A percentile compares a stretch with the other conserved stretches of the same genome.
Evolutionary conservation across 176 grass and related monocot genomes (phyloP).

Genomic region (Oryza brachyantha): DNA sequence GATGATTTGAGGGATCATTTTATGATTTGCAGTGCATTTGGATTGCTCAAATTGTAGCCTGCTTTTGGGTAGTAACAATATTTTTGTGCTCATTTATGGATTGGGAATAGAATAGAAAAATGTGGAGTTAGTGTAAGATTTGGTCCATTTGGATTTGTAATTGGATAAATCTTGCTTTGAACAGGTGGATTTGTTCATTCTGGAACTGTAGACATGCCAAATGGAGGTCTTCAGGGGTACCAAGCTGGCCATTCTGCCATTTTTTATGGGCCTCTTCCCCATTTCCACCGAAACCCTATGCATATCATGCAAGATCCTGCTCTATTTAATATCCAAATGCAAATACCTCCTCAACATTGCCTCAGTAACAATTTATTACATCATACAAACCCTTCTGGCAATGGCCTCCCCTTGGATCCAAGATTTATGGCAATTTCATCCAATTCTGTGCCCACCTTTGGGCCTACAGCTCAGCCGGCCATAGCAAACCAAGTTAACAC

Average conservation of each 20-base stretch:
- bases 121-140: not conserved
- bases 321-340: constrained; percentile 35
- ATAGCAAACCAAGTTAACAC: constrained; percentile 27
- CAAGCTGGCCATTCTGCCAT: constrained; percentile 33
- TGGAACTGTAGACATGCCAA: constrained; percentile 27
- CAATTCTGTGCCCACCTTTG: constrained; percentile 37
- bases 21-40: not conserved
- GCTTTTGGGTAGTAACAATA: constrained; percentile 19
- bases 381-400: constrained; percentile 34
- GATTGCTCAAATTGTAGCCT: not conserved
- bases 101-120: constrained; percentile 3
- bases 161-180: constrained; percentile 26
- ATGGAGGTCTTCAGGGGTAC: constrained; percentile 34
- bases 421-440: constrained; percentile 34
- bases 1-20: not conserved
- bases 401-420: constrained; percentile 42
- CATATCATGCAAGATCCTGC: constrained; percentile 45
- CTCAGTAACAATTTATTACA: constrained; percentile 37
- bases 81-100: not conserved
- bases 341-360: constrained; percentile 30
- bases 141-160: constrained; percentile 30
- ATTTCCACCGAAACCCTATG: constrained; percentile 39
- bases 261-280: constrained; percentile 29
- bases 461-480: constrained; percentile 29
- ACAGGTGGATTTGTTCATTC: constrained; percentile 31